Conservation (phyloP, 148 eudicot species). For the Diospyros lotus region DNA sequence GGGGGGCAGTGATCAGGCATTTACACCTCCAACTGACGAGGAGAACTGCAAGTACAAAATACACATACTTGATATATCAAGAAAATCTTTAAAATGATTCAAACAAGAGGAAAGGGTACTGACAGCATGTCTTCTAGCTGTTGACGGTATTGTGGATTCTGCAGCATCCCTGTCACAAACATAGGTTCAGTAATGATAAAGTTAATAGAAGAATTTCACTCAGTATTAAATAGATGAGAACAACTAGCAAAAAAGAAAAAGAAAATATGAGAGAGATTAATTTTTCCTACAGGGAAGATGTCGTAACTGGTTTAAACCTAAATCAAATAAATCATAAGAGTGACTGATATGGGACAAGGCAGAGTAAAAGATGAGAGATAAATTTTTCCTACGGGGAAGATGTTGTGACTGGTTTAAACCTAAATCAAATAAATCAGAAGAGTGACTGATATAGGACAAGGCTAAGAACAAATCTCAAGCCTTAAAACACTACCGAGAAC, state of each 20-base stretch:
- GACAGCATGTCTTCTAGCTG: constrained; percentile 95
- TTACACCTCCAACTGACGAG: neutral
- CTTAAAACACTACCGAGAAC: no score
- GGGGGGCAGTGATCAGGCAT: neutral
- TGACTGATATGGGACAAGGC: neutral
- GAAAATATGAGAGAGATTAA: no score
- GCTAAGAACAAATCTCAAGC: no score
- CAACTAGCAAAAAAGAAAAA: neutral
- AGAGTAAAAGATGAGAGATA: no score
- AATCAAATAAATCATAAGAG: no score
- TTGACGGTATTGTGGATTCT: constrained; percentile 86
- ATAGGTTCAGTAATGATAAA: neutral
- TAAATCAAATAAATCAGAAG: neutral
- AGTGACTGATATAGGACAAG: neutral
- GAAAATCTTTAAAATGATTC: neutral
- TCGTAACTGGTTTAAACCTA: neutral
- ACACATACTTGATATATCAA: neutral
- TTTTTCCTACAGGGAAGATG: no score
- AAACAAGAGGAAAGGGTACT: constrained; percentile 24
- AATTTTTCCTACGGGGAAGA: no score
- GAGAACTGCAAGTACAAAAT: neutral
- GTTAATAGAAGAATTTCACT: neutral
- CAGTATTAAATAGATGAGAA: neutral
- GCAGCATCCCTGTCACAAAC: constrained; percentile 79
- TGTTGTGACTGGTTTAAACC: neutral